Evolutionary conservation across 148 eudicot genomes (phyloP), one percentile per base, ranked within the genome.

Genomic region (Rhododendron vialii): DNA sequence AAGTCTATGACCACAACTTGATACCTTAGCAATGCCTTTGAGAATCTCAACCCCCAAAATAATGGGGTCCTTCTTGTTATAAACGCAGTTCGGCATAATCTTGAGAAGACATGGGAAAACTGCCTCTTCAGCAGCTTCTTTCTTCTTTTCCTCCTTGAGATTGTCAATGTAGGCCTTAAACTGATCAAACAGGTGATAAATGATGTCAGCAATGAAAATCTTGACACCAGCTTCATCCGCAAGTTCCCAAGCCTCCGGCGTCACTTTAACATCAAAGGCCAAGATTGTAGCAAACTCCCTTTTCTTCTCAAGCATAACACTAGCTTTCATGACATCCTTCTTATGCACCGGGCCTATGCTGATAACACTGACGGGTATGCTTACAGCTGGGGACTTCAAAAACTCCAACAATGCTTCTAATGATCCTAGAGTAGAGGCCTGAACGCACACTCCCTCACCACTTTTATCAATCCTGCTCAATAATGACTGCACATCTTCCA

Each of bases 301-400:
- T 89, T 90, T 95, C 98, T 95, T 96, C 90, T 96, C 99, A 86
- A 96, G 98, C 98, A 96, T 96, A 51, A 95, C 96, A 85, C 99
- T 93, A 26, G 98, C 98, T 87, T 91, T 94, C 98, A 95, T 93
- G 59, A 96, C 98, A 90, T 96, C 99, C 87, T 96, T 96, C 87
- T 94, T 95, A 65, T 95, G 98, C 43, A 96, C 98, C 55, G 99
- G 99, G 43, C 99, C 98, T 86, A 96, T 95, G 88, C 98, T 90
- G 84, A 96, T 93, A 83, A 94, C 98, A 92, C 98, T 95, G 81
- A 95, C 98, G 87, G 98, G 98, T 87, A 94, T 96, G 63, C 85
- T 93, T 65, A 95, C 98, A 69, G 90, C 98, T 43, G 95, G 98
- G 65, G 94, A 89, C 88, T 96, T 94, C 89, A 95, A 88, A 88